These are phyloP conservation scores for Suhomyces bokatorum DNA, from an alignment of 1,139 yeast species.

Conservation along the genomic window DNA sequence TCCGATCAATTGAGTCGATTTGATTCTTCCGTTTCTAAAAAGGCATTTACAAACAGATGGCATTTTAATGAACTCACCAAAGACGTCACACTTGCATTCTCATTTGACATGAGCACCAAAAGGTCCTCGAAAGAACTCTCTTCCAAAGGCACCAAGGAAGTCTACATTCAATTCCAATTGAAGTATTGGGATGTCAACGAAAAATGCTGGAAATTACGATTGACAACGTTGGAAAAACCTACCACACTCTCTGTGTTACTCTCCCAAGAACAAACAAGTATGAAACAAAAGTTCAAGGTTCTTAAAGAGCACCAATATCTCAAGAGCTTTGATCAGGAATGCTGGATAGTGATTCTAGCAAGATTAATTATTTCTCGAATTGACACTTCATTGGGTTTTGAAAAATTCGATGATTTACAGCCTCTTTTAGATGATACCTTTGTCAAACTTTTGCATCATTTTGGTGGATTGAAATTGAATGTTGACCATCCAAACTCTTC, in stretches of 20 bases:
- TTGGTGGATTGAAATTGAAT: conserved; percentile 31
- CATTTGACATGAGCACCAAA: conserved; percentile 35
- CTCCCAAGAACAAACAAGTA: conserved; percentile 15
- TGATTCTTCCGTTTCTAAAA: conserved; percentile 34
- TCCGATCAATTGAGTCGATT: conserved; percentile 36
- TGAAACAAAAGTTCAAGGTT: conserved; percentile 22
- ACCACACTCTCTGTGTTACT: conserved; percentile 28
- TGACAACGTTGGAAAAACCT: conserved; percentile 31
- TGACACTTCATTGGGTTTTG: conserved; percentile 39
- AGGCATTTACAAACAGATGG: conserved; percentile 41
- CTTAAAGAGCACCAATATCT: conserved; percentile 29
- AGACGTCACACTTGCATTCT: conserved; percentile 30
- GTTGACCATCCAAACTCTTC: conserved; percentile 7
- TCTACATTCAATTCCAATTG: conserved; percentile 34
- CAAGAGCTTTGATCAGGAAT: conserved; percentile 33
- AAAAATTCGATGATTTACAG: conserved; percentile 30
- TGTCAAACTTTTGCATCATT: conserved; percentile 30
- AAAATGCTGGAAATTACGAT: conserved; percentile 27
- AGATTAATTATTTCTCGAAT: conserved; percentile 36
- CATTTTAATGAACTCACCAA: conserved; percentile 24
- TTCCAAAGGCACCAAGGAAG: conserved; percentile 22
- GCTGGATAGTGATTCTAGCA: conserved; percentile 33
- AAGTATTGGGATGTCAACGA: conserved; percentile 28
- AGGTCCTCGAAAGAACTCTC: conserved; percentile 23
- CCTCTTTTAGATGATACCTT: conserved; percentile 29